Base-by-base conservation (phyloP, 2,329 filamentous ascomycete species). In the Dactylellina parvicollis region DNA sequence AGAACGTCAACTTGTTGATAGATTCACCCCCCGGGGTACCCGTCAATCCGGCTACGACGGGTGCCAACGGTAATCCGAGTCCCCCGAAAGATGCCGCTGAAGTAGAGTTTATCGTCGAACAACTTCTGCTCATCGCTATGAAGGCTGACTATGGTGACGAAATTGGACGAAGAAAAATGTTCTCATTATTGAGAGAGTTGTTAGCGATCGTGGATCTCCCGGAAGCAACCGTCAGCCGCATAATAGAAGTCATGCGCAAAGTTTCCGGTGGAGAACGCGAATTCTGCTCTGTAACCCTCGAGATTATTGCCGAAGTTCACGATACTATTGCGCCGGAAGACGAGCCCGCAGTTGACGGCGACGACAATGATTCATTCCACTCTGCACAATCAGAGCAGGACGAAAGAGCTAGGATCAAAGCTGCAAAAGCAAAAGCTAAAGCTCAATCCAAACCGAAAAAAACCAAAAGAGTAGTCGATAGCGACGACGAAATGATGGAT, bases 141-240 rank as follows among this genome's bases (percentile, higher is more conserved):
- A 96, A 92, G 0, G 86, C 98, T 55, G 95, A 99, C 81, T 99
- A 98, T 81, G 93, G 92, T n/a, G 95, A 99, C 79, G 95, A 98
- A 81, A 91, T 96, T 75, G 95, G 95, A 54, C 88, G 95, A 76
- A 86, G 94, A 69, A 96, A 96, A 82, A 98, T 99, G 92, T 97
- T 96, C 80, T 88, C 91, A 16, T 85, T 98, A 32, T 86, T 98
- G 71, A 87, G 95, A 62, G 92, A 96, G 79, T 90, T 90, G 1
- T 83, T 99, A 14, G 92, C 92, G 0, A 89, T 93, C 57, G 88
- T 93, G 2, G 91, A 96, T 77, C 85, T 99, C 1, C 93, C 95
- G 0, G 94, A 99, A 77, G 92, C 96, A 79, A 90, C 92, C 47
- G 98, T 95, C 0, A 77, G 75, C 47, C 74, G 77, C 14, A 75